Evolutionary conservation across 1,139 yeast genomes (phyloP), one percentile per base, ranked within the genome.

Genomic region (Scheffersomyces segobiensis): DNA sequence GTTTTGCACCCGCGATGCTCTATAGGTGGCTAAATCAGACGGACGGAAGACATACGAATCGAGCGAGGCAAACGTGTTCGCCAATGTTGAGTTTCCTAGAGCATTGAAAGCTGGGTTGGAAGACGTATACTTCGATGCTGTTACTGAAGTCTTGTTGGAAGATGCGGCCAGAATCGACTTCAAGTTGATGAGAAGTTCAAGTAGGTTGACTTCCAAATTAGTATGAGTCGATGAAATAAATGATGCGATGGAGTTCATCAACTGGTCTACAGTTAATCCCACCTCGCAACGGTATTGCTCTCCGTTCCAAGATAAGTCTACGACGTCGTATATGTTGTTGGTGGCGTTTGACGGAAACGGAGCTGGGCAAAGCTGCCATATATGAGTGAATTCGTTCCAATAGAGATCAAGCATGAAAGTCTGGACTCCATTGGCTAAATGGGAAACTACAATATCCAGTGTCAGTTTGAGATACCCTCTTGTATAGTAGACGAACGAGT

Each of bases 291-390:
- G 50, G 60, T 75, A 75, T 0, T 58, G 53, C 7, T 55, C 48
- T 10, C 68, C 69, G 5, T 72, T 64, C 83, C 83, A 79, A 12
- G 46, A 19, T 24, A 65, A 56, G n/a, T 62, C 52, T 2, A 75
- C 60, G 2, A 65, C 55, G 0, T 55, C 59, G 52, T 59, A 60
- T 7, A 61, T 20, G 46, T 63, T 58, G 6, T 52, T 54, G 4
- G 80, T 75, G 47, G 61, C 64, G 62, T 76, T 80, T 24, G 63
- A 58, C 14, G 76, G 77, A 56, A 68, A 71, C 2, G 81, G 81
- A 1, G 77, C 81, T 0, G 95, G 95, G 67, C 96, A 90, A n/a
- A 90, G 68, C 65, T 88, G 91, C 87, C 96, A 88, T 59, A 72
- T 75, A 51, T 69, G 63, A 8, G 77, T 73, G 42, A 71, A 71